Percentiles rank a stretch among this genome's conserved stretches.
These are phyloP conservation scores for Backusella circina DNA, from an alignment of 192 early-diverging fungal species.

Conservation along the genomic window DNA sequence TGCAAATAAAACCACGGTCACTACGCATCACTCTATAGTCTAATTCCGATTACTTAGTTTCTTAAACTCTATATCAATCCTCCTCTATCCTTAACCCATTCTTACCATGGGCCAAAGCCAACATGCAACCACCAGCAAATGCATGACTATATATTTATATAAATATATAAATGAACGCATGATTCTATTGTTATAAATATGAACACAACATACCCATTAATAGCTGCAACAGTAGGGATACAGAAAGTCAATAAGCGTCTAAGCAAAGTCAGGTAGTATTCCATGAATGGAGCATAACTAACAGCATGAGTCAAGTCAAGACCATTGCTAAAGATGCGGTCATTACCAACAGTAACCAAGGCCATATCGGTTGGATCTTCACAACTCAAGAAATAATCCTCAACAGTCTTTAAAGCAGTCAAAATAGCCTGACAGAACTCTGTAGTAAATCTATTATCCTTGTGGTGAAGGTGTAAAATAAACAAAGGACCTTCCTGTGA, in stretches of 20 bases:
- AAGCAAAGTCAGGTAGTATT: slow-evolving; percentile 55
- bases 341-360: slow-evolving; percentile 58
- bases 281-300: slow-evolving; percentile 39
- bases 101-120: slow-evolving; percentile 50
- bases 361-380: slow-evolving; percentile 49
- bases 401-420: slow-evolving; percentile 56
- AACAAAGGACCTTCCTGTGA: slow-evolving; percentile 50
- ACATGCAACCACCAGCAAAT: slow-evolving; percentile 76
- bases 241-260: slow-evolving; percentile 60
- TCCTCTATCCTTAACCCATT: background rate
- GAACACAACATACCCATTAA: slow-evolving; percentile 51
- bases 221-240: slow-evolving; percentile 69
- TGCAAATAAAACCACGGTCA: slow-evolving; percentile 71
- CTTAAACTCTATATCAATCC: background rate
- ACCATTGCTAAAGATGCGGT: slow-evolving; percentile 74
- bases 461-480: slow-evolving; percentile 59
- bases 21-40: slow-evolving; percentile 75
- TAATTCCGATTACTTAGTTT: slow-evolving; percentile 2
- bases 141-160: slow-evolving; percentile 55
- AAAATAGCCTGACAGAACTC: slow-evolving; percentile 55
- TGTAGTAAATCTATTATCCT: slow-evolving; percentile 65
- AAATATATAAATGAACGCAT: background rate
- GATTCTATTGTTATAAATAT: background rate
- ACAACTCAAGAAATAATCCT: slow-evolving; percentile 33
- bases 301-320: slow-evolving; percentile 50